These are phyloP conservation scores for Akanthomyces lecanii DNA, from an alignment of 2,329 filamentous ascomycete species.

Conservation along the genomic window DNA sequence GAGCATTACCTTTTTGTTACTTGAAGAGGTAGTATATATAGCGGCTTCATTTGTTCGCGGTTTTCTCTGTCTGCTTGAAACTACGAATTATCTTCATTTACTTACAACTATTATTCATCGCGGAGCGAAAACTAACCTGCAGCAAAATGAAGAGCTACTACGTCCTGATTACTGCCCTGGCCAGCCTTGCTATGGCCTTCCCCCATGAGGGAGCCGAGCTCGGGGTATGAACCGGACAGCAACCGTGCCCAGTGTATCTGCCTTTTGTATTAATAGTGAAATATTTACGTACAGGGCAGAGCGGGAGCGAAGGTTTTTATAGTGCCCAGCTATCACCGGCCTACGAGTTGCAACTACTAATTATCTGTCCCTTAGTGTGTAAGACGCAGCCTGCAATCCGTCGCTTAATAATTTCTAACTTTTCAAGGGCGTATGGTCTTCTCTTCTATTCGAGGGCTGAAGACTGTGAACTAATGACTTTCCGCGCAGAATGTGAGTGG, in stretches of 20 bases:
- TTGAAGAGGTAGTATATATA: neutral
- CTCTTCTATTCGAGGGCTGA: no score
- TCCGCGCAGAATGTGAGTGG: neutral
- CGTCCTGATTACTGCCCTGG: neutral
- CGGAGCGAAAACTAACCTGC: neutral
- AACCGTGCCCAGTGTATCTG: neutral
- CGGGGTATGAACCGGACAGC: neutral
- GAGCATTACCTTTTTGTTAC: neutral
- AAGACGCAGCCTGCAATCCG: neutral
- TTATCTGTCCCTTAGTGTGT: neutral
- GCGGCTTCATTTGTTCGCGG: neutral
- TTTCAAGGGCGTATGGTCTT: neutral
- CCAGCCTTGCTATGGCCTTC: neutral
- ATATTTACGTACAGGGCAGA: neutral
- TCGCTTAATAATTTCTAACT: neutral
- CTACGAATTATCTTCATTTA: neutral
- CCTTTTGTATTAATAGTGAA: neutral
- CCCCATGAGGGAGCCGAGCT: neutral
- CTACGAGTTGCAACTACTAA: neutral
- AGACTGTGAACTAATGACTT: neutral
- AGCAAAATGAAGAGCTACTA: neutral
- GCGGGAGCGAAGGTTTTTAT: no score
- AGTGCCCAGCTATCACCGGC: neutral
- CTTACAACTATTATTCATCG: neutral
- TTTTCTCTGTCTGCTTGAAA: neutral